Base-by-base conservation (phyloP, 1,284 basidiomycete genomes). In the Ganoderma lingzhi region DNA sequence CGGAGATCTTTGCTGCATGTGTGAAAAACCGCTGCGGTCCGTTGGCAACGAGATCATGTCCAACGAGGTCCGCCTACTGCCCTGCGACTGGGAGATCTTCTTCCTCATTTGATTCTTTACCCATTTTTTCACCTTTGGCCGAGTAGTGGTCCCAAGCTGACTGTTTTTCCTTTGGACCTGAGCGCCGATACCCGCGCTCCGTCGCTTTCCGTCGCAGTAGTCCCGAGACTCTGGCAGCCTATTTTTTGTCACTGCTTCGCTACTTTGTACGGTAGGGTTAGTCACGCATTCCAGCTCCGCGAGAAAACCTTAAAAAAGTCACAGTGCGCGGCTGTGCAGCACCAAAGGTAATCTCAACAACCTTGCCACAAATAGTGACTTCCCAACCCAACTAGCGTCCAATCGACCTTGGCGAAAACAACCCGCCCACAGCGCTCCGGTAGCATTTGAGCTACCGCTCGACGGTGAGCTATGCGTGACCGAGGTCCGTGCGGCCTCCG, bases 301-400 rank as follows among this genome's bases (percentile, higher is more conserved):
- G 44, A 62, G 35, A 17, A 62, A 42, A 32, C 17, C 17, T 62
- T 45, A 42, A 23, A 15, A 15, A 28, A 23, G 2, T 30, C 44
- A 48, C 19, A 8, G 45, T 48, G 45, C 30, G 17, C 45, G 44
- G 64, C 64, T 61, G 64, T 66, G 64, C 58, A 41, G 14, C 15
- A 19, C 32, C 6, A 28, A 28, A 28, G 48, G 48, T 28, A 28
- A 28, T 4, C 14, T 53, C 48, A 48, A 48, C n/a, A 10, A 48
- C 1, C 45, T 48, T 48, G 23, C 48, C 23, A 14, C 48, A 56
- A 19, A 56, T 19, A 56, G 53, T 14, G 30, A 56, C 30, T 56
- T 56, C 28, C 32, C 17, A 56, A 17, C 15, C 32, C 28, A 30
- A 53, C 23, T 10, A 30, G 51, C 12, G 1, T 53, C 17, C 32